Conservation (phyloP, 345 rosid species). For the Raphanus raphanistrum region DNA sequence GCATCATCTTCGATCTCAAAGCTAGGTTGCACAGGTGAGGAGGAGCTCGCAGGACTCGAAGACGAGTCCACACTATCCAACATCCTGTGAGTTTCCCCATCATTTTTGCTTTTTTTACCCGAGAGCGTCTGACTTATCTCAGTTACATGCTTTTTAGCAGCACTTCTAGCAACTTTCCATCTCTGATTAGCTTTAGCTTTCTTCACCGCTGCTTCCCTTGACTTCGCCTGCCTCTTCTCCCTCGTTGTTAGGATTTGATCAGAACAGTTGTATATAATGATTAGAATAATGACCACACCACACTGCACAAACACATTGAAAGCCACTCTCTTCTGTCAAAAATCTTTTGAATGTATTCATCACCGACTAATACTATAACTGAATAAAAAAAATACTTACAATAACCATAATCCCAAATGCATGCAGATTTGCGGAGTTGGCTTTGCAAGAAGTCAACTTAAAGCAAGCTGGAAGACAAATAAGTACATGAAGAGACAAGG, state of each 20-base stretch:
- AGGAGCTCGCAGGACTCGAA: constrained; percentile 40
- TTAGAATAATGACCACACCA: constrained; percentile 63
- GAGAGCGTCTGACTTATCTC: constrained; percentile 69
- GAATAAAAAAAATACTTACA: constrained; percentile 47
- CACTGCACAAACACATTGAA: constrained; percentile 50
- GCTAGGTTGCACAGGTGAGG: constrained; percentile 38
- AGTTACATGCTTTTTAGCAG: constrained; percentile 67
- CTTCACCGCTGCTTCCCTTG: constrained; percentile 88
- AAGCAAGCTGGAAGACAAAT: constrained; percentile 68
- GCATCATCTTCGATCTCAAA: constrained; percentile 52
- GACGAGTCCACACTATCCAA: constrained; percentile 41
- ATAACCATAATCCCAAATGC: constrained; percentile 81
- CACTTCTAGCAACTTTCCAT: constrained; percentile 75
- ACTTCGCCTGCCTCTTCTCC: constrained; percentile 72
- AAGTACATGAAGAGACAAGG: constrained; percentile 16
- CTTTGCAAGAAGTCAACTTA: constrained; percentile 69
- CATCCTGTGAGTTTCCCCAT: constrained; percentile 46
- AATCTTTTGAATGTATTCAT: not conserved
- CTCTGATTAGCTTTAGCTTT: constrained; percentile 71
- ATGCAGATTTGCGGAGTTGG: constrained; percentile 65
- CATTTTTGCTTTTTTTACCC: constrained; percentile 36
- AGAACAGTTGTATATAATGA: constrained; percentile 84
- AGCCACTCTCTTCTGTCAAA: not conserved
- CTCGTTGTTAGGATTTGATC: constrained; percentile 79
- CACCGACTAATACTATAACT: not conserved